Evolutionary conservation across 2,329 filamentous ascomycete species (phyloP).

Genomic region (Xylaria sp.): DNA sequence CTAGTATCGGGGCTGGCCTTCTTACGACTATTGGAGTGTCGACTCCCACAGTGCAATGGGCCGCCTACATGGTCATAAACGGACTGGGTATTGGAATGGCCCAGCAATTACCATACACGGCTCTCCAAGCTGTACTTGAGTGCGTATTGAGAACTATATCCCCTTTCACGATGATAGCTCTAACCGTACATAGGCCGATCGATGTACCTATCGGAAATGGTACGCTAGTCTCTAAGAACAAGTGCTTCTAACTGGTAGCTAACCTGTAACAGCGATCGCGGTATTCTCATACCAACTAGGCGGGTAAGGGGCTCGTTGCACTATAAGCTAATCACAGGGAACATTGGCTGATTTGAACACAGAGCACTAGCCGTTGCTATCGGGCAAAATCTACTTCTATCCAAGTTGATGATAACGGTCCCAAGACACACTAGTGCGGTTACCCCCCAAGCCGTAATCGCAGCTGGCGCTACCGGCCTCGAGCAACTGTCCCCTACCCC

Average conservation of each 20-base stretch:
- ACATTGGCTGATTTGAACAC: neutral
- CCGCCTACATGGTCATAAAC: slow-evolving; percentile 29
- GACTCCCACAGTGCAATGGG: slow-evolving; percentile 22
- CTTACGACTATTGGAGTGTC: slow-evolving; percentile 17
- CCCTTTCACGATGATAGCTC: neutral
- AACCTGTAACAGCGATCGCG: slow-evolving; percentile 24
- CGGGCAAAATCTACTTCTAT: slow-evolving; percentile 34
- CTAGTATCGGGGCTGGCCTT: slow-evolving; percentile 27
- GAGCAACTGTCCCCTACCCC: neutral
- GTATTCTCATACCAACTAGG: slow-evolving; percentile 34
- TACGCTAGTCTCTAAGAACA: neutral
- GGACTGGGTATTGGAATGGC: slow-evolving; percentile 35
- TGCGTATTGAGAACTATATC: slow-evolving; percentile 7
- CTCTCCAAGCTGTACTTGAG: slow-evolving; percentile 31
- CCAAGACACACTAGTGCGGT: slow-evolving; percentile 21
- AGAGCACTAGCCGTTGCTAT: slow-evolving; percentile 18
- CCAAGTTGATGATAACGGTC: slow-evolving; percentile 9
- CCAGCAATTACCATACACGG: slow-evolving; percentile 29
- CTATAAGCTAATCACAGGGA: neutral
- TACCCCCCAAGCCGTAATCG: neutral
- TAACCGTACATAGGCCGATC: neutral
- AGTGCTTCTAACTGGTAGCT: neutral
- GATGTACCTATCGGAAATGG: slow-evolving; percentile 13
- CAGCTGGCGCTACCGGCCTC: neutral
- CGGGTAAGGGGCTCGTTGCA: slow-evolving; percentile 18